A percentile compares a stretch with the other conserved stretches of the same genome.
Evolutionary conservation across 2,329 filamentous ascomycete genomes (phyloP).

Genomic region (Neophaeococcomyces aloes): DNA sequence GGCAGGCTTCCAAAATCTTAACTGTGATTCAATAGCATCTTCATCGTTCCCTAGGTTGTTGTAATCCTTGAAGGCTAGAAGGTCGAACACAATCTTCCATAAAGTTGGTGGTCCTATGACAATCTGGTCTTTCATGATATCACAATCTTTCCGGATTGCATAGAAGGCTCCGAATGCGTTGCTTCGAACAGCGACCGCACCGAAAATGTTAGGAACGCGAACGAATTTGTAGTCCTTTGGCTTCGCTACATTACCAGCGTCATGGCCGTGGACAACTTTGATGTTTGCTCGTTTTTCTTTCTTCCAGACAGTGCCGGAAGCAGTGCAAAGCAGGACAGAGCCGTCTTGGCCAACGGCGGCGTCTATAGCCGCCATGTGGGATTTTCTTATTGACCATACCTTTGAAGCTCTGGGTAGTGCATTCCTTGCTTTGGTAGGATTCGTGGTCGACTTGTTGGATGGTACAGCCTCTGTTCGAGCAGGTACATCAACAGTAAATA

Average conservation of each 20-base stretch:
- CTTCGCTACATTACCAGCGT: constrained; percentile 44
- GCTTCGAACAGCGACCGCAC: constrained; percentile 72
- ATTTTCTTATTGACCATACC: constrained; percentile 82
- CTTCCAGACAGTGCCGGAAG: constrained; percentile 86
- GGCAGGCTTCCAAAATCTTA: constrained; percentile 35
- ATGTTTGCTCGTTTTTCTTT: constrained; percentile 72
- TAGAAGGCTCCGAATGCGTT: constrained; percentile 86
- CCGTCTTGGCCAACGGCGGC: constrained; percentile 85
- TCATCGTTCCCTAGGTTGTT: constrained; percentile 36
- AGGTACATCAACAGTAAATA: constrained; percentile 74
- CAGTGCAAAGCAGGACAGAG: constrained; percentile 85
- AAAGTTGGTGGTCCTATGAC: constrained; percentile 55
- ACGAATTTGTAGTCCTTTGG: constrained; percentile 93
- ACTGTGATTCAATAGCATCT: constrained; percentile 32
- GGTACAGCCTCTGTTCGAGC: constrained; percentile 54
- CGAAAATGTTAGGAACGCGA: constrained; percentile 75
- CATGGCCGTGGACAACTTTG: constrained; percentile 39
- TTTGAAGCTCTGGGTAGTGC: constrained; percentile 68
- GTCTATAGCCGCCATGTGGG: constrained; percentile 71
- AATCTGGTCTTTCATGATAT: constrained; percentile 66
- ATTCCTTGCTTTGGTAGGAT: constrained; percentile 78
- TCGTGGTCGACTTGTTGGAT: constrained; percentile 66
- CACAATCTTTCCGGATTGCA: constrained; percentile 71
- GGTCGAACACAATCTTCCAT: constrained; percentile 60
- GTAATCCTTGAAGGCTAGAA: constrained; percentile 60